Evolutionary conservation across 805 yeast species (phyloP), one percentile per base, ranked within the genome.

Genomic region (Blastobotrys robertii): DNA sequence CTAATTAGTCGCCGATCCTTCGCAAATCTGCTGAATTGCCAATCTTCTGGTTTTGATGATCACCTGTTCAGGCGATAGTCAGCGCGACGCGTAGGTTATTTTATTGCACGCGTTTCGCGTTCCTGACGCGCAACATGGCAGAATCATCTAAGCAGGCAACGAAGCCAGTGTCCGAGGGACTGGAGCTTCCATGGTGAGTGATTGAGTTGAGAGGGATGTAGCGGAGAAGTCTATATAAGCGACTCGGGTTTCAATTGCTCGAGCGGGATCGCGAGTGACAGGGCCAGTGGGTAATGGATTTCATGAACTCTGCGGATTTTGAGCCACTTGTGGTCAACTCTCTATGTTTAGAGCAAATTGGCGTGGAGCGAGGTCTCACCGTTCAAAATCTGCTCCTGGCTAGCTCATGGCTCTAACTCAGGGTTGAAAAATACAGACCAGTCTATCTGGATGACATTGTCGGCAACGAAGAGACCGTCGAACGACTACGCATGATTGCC

Each of bases 401-500:
- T 29, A n/a, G 34, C 7, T 7, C 15, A 14, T 10, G 11, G 14
- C 25, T 30, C 39, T 41, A 19, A 15, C 43, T 25, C 29, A 49
- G 86, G 94, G 97, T 92, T n/a, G 98, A 92, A 56, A 92, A 92
- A 58, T 92, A 92, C 59, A 77, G 98, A 47, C 98, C 98, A 0
- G 68, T 73, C 32, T 62, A 69, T 13, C 67, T 92, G 25, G 74
- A 77, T 38, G 97, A 92, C 55, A 81, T 92, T 19, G 97, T 90
- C 8, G 98, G 98, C 8, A 92, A 92, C 55, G 80, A 74, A 44
- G 97, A 88, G 48, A 90, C 97, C 3, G 73, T 92, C 3, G 86
- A 81, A 47, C 73, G 97, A 32, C 69, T 92, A 43, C 76, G 81
- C 54, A 75, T 85, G 47, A 88, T 92, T 41, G 95, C 94, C 4